Evolutionary conservation across 2,329 filamentous ascomycete species (phyloP).

Genomic region (Botrytis tulipae): DNA sequence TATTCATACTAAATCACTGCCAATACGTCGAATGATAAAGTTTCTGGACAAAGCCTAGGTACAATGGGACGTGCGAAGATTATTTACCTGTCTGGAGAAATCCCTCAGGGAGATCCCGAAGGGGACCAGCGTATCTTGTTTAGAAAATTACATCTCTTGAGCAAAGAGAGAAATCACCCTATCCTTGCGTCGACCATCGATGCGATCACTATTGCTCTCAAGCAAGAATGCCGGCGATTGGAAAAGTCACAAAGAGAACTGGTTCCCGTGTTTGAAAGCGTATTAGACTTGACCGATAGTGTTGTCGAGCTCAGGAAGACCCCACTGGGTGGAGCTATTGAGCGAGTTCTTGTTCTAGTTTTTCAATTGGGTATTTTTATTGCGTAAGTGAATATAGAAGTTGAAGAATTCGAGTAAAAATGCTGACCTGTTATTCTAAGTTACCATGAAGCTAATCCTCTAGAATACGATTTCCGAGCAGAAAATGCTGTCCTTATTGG

Average conservation of each 20-base stretch:
- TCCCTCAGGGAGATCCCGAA: not conserved
- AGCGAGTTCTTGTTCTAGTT: not conserved
- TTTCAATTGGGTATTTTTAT: not conserved
- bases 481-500: not conserved
- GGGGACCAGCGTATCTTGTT: not conserved
- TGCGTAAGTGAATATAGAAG: not conserved
- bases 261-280: not conserved
- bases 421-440: not conserved
- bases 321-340: not conserved
- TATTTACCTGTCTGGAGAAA: not conserved
- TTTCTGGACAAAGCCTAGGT: not conserved
- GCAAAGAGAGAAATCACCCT: not conserved
- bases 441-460: not conserved
- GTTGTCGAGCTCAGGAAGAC: not conserved
- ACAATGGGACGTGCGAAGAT: not conserved
- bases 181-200: not conserved
- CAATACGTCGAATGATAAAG: not conserved
- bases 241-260: not conserved
- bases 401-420: not conserved
- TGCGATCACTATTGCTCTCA: not conserved
- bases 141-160: not conserved
- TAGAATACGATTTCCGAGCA: not conserved
- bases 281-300: not conserved
- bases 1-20: not conserved
- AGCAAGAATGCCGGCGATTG: not conserved